phyloP scores from a whole-genome alignment of 1,139 yeast species.

The Geotrichum fermentans region DNA sequence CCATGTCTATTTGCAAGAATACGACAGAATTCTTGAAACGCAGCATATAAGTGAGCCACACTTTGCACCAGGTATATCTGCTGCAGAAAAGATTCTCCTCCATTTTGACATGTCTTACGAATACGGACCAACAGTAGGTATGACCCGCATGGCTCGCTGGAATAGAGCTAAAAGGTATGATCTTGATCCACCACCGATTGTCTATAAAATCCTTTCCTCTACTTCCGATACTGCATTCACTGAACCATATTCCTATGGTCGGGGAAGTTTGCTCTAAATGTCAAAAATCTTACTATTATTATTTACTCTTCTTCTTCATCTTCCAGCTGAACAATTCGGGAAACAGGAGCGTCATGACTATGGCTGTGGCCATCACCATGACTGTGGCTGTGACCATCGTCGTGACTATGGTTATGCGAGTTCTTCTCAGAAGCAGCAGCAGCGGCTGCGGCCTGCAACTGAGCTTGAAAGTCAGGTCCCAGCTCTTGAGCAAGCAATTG shows the following conservation, averaged over 20 bases:
- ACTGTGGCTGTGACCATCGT: constrained; percentile 8
- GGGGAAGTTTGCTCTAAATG: neutral
- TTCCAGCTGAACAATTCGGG: constrained; percentile 7
- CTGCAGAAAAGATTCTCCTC: constrained; percentile 34
- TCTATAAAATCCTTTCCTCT: constrained; percentile 30
- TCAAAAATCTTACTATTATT: neutral
- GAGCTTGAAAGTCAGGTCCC: constrained; percentile 16
- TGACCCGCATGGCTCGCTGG: constrained; percentile 55
- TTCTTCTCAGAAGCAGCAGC: neutral
- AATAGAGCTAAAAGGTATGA: constrained; percentile 87
- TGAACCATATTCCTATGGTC: constrained; percentile 1
- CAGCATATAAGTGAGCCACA: neutral
- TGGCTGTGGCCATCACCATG: constrained; percentile 16
- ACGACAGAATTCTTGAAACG: neutral
- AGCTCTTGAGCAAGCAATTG: constrained; percentile 15
- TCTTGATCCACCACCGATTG: constrained; percentile 37
- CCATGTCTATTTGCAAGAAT: neutral
- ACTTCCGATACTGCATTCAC: neutral
- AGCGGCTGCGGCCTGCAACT: constrained; percentile 3
- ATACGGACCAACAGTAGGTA: constrained; percentile 41
- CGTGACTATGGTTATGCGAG: constrained; percentile 10
- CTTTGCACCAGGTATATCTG: constrained; percentile 6
- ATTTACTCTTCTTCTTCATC: constrained; percentile 9
- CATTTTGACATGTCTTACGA: constrained; percentile 36
- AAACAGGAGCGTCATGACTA: constrained; percentile 10